A percentile compares a stretch with the other conserved stretches of the same genome.
These are phyloP conservation scores for Fusarium paranaense DNA, from an alignment of 2,329 filamentous ascomycete genomes.

Conservation along the genomic window DNA sequence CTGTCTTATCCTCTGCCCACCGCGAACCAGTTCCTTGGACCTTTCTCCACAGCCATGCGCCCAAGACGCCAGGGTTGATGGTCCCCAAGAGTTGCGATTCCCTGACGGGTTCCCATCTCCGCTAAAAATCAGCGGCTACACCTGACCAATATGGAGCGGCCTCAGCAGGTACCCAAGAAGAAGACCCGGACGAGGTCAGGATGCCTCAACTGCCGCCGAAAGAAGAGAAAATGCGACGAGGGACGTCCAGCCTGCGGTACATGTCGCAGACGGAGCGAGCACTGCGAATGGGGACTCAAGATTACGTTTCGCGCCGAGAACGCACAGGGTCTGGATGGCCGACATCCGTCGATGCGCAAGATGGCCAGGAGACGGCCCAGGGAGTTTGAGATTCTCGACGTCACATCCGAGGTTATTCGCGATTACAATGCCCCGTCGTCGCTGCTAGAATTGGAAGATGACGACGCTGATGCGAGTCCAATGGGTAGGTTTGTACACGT, in stretches of 20 bases:
- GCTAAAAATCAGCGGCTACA: conserved; percentile 47
- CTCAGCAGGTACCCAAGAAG: conserved; percentile 33
- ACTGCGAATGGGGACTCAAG: conserved; percentile 54
- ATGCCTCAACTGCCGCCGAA: conserved; percentile 53
- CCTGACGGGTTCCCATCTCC: not conserved
- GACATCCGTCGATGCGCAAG: conserved; percentile 51
- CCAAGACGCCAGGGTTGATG: not conserved
- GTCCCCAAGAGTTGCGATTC: not conserved
- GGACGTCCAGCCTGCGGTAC: conserved; percentile 50
- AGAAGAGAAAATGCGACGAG: conserved; percentile 55
- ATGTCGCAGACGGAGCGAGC: conserved; percentile 47
- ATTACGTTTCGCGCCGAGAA: conserved; percentile 53
- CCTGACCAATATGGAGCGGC: conserved; percentile 36
- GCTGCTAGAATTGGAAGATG: conserved; percentile 31
- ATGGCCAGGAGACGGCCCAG: conserved; percentile 42
- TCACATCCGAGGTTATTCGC: conserved; percentile 52
- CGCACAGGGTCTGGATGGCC: conserved; percentile 47
- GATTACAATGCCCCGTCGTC: conserved; percentile 48
- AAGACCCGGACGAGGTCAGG: conserved; percentile 51
- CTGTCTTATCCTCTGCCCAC: not conserved
- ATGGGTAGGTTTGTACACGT: conserved; percentile 7
- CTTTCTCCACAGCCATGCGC: not conserved
- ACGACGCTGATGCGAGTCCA: not conserved
- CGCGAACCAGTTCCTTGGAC: not conserved
- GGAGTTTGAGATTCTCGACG: conserved; percentile 52